phyloP scores from a whole-genome alignment of 1,284 basidiomycete genomes.

The Moesziomyces globuligerus region DNA sequence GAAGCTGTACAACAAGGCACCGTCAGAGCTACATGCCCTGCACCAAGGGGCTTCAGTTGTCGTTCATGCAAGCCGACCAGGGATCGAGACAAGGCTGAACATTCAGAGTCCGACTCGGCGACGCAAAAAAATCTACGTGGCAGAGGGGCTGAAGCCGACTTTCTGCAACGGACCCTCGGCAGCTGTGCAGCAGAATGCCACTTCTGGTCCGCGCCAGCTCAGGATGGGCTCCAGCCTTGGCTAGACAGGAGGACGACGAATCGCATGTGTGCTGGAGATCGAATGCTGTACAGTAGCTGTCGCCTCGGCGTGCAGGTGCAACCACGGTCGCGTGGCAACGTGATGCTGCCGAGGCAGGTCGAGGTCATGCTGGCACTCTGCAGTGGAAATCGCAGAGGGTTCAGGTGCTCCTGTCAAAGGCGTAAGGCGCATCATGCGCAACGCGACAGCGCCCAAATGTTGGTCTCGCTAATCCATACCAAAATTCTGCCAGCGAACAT shows the following conservation, averaged over 20 bases:
- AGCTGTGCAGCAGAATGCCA: too few relatives aligned
- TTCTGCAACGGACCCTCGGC: not conserved
- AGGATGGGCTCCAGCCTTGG: too few relatives aligned
- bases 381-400: too few relatives aligned
- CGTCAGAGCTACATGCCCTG: not conserved
- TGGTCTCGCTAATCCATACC: not conserved
- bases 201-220: too few relatives aligned
- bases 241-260: too few relatives aligned
- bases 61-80: too few relatives aligned
- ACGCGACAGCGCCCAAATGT: not conserved
- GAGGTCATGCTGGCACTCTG: not conserved
- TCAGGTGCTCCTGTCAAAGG: too few relatives aligned
- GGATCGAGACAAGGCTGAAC: not conserved
- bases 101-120: slow-evolving; percentile 10
- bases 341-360: not conserved
- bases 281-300: too few relatives aligned
- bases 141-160: not conserved
- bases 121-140: not conserved
- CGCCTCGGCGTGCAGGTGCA: not conserved
- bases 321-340: not conserved
- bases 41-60: not conserved
- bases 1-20: not conserved
- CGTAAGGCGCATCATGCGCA: too few relatives aligned
- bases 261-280: too few relatives aligned
- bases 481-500: not conserved